These are phyloP conservation scores for Euptelea pleiosperma DNA, from an alignment of 164 flowering plant species.

Conservation along the genomic window DNA sequence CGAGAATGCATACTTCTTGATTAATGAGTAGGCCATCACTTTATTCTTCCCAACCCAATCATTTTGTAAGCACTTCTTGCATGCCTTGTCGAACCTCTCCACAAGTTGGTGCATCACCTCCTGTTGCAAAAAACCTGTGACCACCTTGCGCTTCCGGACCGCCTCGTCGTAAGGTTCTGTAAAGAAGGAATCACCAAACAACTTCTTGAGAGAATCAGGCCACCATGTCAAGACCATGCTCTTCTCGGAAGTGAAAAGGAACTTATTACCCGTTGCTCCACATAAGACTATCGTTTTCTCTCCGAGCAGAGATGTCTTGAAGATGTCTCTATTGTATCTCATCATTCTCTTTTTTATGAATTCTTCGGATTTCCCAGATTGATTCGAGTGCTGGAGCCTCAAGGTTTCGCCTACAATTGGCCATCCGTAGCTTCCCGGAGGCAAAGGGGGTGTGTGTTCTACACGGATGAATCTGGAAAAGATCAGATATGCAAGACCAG, in stretches of 20 bases:
- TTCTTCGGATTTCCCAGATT: background rate
- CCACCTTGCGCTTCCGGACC: background rate
- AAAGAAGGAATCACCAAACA: slow-evolving; percentile 6
- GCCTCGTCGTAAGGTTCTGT: background rate
- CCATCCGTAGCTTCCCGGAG: background rate
- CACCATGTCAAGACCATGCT: slow-evolving; percentile 2
- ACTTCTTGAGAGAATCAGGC: no score
- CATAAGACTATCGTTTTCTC: background rate
- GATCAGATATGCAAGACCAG: background rate
- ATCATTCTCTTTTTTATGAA: background rate
- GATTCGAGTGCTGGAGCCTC: background rate
- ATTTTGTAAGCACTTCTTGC: no score
- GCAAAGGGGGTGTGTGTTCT: background rate
- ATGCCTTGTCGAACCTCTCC: background rate
- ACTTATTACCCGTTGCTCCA: background rate
- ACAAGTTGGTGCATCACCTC: background rate
- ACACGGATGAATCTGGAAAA: background rate
- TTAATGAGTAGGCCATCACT: slow-evolving; percentile 4
- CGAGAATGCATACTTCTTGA: no score
- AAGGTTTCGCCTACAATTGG: slow-evolving; percentile 5
- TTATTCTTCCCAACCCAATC: background rate
- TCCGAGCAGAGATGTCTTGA: slow-evolving; percentile 4
- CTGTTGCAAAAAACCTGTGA: background rate
- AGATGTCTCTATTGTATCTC: background rate
- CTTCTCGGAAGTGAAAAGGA: slow-evolving; percentile 8